Base-by-base conservation (phyloP, 768 basidiomycete species). In the Suillus sp. region DNA sequence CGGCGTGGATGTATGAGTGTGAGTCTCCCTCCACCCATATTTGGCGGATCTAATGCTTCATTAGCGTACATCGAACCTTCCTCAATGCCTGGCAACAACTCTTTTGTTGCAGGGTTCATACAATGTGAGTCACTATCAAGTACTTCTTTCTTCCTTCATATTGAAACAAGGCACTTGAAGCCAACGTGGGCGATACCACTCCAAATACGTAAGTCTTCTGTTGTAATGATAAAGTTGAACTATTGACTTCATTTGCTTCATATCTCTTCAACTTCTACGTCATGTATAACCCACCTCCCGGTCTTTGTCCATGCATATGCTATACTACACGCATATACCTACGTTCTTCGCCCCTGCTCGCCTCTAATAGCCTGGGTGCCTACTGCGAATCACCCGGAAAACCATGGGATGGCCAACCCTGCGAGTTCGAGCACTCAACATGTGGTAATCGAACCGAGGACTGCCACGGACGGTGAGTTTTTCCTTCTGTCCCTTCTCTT, bases 121-220 rank as follows among this genome's bases (percentile, higher is more conserved):
- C 91, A 92, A 78, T 82, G 90, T 89, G 74, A 66, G 83, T 72
- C 40, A 20, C 47, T 63, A 59, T 42, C n/a, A n/a, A n/a, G n/a
- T n/a, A 40, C 59, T 45, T 30, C 55, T 55, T 43, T 42, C 34
- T 58, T 60, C 40, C 59, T 37, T 59, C 37, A 59, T 67, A 57
- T 61, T 59, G 25, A 63, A 22, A 34, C 47, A 14, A 40, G 55
- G 22, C 59, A n/a, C 40, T 65, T 30, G 66, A 68, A 91, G 89
- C 90, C n/a, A 91, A 91, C 65, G 90, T 92, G 48, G 90, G 91
- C 3, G 90, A 91, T 69, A 90, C 88, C 34, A 90, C 82, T 65
- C 91, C 91, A 14, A 92, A 93, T 71, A 91, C 88, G 88, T 91
- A 63, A 70, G 88, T 79, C 54, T 55, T 27, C 10, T 40, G 4